A percentile compares a stretch with the other conserved stretches of the same genome.
Evolutionary conservation across 73 alveolate species (phyloP).

Genomic region (Tetrahymena thermophila): DNA sequence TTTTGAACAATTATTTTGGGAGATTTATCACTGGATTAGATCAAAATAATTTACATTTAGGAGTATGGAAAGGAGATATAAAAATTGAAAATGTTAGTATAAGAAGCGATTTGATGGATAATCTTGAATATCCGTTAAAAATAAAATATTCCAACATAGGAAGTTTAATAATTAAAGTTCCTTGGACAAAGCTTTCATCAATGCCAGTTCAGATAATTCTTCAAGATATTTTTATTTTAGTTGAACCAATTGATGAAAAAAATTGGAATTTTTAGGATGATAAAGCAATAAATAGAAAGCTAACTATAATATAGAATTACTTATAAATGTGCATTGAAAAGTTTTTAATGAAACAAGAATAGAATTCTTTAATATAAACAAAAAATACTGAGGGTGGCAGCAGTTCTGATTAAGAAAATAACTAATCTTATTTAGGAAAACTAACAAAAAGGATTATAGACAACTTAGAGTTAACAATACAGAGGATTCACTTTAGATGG

Average conservation of each 20-base stretch:
- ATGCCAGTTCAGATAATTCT: conserved; percentile 83
- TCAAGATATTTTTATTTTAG: conserved; percentile 74
- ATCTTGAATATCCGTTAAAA: conserved; percentile 74
- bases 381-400: neutral
- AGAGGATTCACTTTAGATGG: conserved; percentile 84
- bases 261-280: conserved; percentile 61
- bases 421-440: conserved; percentile 75
- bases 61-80: conserved; percentile 88
- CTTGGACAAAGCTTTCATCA: conserved; percentile 92
- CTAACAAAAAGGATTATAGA: conserved; percentile 80
- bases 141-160: conserved; percentile 71
- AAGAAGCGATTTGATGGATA: conserved; percentile 67
- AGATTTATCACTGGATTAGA: conserved; percentile 88
- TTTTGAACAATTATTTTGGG: conserved; percentile 81
- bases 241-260: conserved; percentile 53
- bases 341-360: conserved; percentile 35
- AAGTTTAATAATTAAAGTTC: conserved; percentile 74
- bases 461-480: conserved; percentile 80
- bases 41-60: conserved; percentile 60
- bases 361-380: neutral
- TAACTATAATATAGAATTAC: neutral
- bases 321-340: neutral
- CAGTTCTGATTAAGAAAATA: conserved; percentile 40
- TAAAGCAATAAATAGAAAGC: neutral
- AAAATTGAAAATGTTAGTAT: conserved; percentile 78